These are phyloP conservation scores for Ophioceras dolichostomum DNA, from an alignment of 2,329 filamentous ascomycete genomes.

Conservation along the genomic window DNA sequence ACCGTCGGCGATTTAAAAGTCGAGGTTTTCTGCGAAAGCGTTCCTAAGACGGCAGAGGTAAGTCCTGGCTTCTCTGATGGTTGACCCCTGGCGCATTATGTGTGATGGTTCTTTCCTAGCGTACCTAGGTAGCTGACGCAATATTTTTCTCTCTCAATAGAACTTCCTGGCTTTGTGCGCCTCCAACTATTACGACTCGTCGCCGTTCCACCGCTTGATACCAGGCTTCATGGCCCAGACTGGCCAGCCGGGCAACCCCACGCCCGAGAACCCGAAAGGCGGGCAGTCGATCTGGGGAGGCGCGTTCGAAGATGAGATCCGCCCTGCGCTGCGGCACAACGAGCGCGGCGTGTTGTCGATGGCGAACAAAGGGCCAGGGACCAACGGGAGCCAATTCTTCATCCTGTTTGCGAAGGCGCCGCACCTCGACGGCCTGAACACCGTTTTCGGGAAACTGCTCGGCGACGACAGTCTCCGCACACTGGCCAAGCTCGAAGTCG, in stretches of 20 bases:
- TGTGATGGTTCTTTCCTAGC: neutral
- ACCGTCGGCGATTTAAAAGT: conserved; percentile 84
- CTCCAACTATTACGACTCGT: conserved; percentile 62
- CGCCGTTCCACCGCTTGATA: conserved; percentile 70
- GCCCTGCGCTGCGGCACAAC: conserved; percentile 55
- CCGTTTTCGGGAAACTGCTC: conserved; percentile 66
- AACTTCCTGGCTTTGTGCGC: conserved; percentile 84
- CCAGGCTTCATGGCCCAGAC: conserved; percentile 73
- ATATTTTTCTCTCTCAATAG: conserved; percentile 23
- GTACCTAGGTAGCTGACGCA: neutral
- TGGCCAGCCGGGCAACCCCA: conserved; percentile 46
- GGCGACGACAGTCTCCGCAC: conserved; percentile 53
- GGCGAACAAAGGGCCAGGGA: conserved; percentile 65
- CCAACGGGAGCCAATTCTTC: conserved; percentile 75
- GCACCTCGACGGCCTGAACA: conserved; percentile 75
- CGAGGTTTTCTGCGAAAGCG: conserved; percentile 90
- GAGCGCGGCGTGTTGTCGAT: conserved; percentile 61
- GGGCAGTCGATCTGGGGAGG: conserved; percentile 63
- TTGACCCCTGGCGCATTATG: too few relatives aligned
- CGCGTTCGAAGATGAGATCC: conserved; percentile 71
- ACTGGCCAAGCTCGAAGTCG: conserved; percentile 56
- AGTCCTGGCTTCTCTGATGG: too few relatives aligned
- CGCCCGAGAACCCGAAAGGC: conserved; percentile 48
- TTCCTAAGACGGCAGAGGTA: conserved; percentile 84
- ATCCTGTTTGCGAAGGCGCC: conserved; percentile 65